Evolutionary conservation across 257 asterid genomes (phyloP), one percentile per base, ranked within the genome.

Genomic region (Nicotiana sylvestris): DNA sequence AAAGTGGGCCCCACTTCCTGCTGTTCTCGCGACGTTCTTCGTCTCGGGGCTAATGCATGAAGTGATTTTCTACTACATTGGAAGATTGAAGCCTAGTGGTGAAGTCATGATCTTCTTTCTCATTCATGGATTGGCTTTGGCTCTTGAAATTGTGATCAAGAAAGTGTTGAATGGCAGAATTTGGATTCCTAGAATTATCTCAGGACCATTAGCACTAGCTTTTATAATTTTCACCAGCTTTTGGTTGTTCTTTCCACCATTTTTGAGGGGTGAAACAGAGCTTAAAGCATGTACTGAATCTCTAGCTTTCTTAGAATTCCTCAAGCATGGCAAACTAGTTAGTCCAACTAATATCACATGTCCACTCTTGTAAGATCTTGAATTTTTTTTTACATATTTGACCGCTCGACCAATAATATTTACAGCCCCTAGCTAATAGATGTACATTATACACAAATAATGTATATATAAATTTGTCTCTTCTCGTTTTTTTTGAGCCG

Each of bases 11-110:
- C 16, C 84, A 2, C 25, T 84, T 16, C 81, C 86, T 0, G 93
- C 87, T 0, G 84, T 91, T 3, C 3, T 86, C 66, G 88, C 87
- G 1, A 77, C 92, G 1, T 92, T 92, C 61, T 4, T 89, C 16
- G 92, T 85, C 0, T 92, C 97, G 2, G 97, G 97, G 15, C 30
- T 92, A 17, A 88, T 91, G 95, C 97, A 92, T 27, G 97, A 92
- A 81, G 84, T 90, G 35, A 82, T 92, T 32, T 86, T 91, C 25
- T 92, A 89, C 25, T 85, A 86, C 77, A 57, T 90, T 25, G 93
- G 91, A 18, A 83, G 92, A 29, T 13, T 49, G 85, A 85, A 61
- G 61, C 92, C 93, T 5, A 87, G 74, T 0, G 93, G 97, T 0
- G 86, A 87, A 57, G 82, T 84, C 74, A 80, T 80, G 57, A 68